phyloP scores from a whole-genome alignment of 257 asterid species.

The Hygrophila difformis region DNA sequence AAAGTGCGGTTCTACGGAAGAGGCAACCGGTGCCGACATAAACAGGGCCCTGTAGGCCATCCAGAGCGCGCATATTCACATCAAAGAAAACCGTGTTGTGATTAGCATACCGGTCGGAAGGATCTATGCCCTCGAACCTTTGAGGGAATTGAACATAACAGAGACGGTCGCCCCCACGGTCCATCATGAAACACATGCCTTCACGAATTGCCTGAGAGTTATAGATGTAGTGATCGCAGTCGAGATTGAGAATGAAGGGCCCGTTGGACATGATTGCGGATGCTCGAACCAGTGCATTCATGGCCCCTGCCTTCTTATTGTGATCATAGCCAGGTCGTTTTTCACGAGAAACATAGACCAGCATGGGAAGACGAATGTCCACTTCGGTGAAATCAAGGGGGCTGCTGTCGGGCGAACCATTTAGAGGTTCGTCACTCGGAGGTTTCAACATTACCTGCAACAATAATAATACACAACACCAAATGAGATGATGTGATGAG shows the following conservation, averaged over 20 bases:
- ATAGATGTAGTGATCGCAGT: constrained; percentile 78
- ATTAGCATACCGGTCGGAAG: constrained; percentile 73
- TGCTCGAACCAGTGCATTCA: constrained; percentile 81
- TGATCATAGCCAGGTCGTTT: constrained; percentile 79
- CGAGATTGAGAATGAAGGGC: constrained; percentile 71
- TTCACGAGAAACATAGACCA: constrained; percentile 74
- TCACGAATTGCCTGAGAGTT: constrained; percentile 68
- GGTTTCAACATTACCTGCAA: constrained; percentile 80
- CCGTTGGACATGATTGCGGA: constrained; percentile 83
- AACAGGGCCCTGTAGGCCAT: constrained; percentile 76
- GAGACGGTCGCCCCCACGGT: constrained; percentile 75
- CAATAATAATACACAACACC: not conserved
- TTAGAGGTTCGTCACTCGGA: constrained; percentile 61
- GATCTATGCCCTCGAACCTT: constrained; percentile 77
- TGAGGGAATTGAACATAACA: constrained; percentile 80
- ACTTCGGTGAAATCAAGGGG: constrained; percentile 50
- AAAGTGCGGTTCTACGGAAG: constrained; percentile 60
- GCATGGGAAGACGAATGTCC: constrained; percentile 72
- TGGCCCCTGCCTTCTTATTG: constrained; percentile 86
- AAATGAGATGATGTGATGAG: too few relatives aligned
- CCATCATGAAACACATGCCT: constrained; percentile 92
- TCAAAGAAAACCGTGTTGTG: constrained; percentile 77
- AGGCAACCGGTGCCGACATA: constrained; percentile 85
- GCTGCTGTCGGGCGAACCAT: constrained; percentile 30
- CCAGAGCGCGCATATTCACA: constrained; percentile 79